Percentiles rank a stretch among this genome's conserved stretches.
phyloP scores from a whole-genome alignment of 345 rosid genomes.

The Syzygium aqueum region DNA sequence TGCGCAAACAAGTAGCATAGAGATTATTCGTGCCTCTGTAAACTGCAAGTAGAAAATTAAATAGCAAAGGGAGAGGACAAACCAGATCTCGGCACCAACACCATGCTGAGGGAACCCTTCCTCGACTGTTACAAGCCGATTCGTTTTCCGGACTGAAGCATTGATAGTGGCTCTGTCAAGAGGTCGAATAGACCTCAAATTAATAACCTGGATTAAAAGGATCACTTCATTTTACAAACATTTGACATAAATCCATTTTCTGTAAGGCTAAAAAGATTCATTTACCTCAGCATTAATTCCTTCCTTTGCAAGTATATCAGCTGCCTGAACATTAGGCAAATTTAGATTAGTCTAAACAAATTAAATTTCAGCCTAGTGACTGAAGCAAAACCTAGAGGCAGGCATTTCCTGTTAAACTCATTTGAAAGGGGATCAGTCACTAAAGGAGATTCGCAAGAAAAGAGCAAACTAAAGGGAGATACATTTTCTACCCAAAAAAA shows the following conservation, averaged over 20 bases:
- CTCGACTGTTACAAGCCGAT: constrained; percentile 89
- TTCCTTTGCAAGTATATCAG: constrained; percentile 86
- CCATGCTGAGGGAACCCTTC: constrained; percentile 99
- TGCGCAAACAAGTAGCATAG: constrained; percentile 13
- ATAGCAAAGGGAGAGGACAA: not conserved
- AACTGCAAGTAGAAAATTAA: not conserved
- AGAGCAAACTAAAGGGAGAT: not conserved
- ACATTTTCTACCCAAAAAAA: no score
- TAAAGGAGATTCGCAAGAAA: not conserved
- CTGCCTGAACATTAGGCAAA: constrained; percentile 52
- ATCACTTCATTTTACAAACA: not conserved
- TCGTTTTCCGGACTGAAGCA: constrained; percentile 87
- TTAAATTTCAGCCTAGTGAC: not conserved
- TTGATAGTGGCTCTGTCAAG: constrained; percentile 85
- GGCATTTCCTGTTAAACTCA: not conserved
- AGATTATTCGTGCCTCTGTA: not conserved
- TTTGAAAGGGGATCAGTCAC: not conserved
- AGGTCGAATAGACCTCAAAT: constrained; percentile 89
- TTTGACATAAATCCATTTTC: not conserved
- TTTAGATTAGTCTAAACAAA: not conserved
- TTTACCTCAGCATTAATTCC: constrained; percentile 94
- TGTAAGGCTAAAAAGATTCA: not conserved
- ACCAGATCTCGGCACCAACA: constrained; percentile 94
- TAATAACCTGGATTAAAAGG: constrained; percentile 53
- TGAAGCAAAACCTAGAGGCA: not conserved